Base-by-base conservation (phyloP, 495 filamentous ascomycete species). In the Cetradonia linearis region DNA sequence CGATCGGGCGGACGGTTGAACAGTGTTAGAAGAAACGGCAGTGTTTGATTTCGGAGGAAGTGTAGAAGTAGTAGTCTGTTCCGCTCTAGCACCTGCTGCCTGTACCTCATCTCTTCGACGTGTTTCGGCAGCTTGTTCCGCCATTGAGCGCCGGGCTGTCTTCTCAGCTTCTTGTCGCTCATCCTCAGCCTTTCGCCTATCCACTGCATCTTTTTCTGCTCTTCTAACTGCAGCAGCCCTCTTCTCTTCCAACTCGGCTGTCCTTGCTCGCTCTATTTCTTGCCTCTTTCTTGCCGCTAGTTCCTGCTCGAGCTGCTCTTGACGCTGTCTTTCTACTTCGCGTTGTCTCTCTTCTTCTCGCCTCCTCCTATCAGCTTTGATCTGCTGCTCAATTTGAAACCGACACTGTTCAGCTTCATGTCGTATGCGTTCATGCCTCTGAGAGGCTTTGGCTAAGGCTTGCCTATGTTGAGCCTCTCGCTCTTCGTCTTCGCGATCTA, bases 341-440 rank as follows among this genome's bases (percentile, higher is more conserved):
- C 82, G 78, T 30, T 80, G 73, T 47, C 81, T 77, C 60, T 83
- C 75, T 62, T 79, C 78, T 54, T 77, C 72, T 44, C 52, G 52
- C 25, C 64, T 38, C 27, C 48, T 54, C 11, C 62, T 28, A 33
- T 63, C 63, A 28, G 60, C 58, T 54, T 64, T 55, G 27, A 63
- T 52, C 52, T 68, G 57, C 20, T 52, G 69, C 49, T 77, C 76
- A 14, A 71, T 61, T 46, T 68, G 70, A 28, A 76, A 74, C 1
- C 70, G 69, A 46, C 74, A 73, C 11, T 72, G 69, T 59, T 79
- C 74, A 2, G 88, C 88, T 30, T 79, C 77, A 59, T 82, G 76
- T 18, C 84, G 76, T 18, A 91, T 74, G 16, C 78, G 77, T 2
- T 85, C 79, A 65, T 90, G 86, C 60, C 81, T 77, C 25, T 72